Evolutionary conservation across 176 grass and related monocot genomes (phyloP).

Genomic region (Juncus effusus): DNA sequence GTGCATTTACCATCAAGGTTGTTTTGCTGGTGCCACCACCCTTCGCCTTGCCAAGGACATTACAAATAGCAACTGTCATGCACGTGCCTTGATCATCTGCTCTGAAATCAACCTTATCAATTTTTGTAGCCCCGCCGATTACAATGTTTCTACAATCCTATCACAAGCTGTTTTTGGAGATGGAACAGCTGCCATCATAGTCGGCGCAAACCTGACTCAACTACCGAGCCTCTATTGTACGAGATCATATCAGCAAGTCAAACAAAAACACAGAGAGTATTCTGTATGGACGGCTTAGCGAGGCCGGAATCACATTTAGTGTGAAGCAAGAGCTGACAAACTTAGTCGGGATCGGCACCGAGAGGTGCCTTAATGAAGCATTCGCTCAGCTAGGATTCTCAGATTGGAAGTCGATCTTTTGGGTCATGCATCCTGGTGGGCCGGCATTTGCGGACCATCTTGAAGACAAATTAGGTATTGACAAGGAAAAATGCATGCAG

Average conservation of each 20-base stretch:
- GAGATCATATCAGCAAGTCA: slow-evolving; percentile 41
- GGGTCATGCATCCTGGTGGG: slow-evolving; percentile 41
- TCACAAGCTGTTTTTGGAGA: too few species aligned
- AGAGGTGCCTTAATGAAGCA: slow-evolving; percentile 29
- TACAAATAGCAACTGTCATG: too few species aligned
- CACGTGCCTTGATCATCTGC: too few species aligned
- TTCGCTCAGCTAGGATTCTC: slow-evolving; percentile 22
- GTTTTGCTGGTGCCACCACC: too few species aligned
- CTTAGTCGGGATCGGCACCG: slow-evolving; percentile 36
- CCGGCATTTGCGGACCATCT: slow-evolving; percentile 37
- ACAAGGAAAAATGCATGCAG: slow-evolving; percentile 34
- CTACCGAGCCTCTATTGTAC: slow-evolving; percentile 30
- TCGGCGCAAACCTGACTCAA: neutral
- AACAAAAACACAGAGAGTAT: slow-evolving; percentile 9
- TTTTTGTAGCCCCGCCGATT: too few species aligned
- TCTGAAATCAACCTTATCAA: too few species aligned
- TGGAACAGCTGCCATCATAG: too few species aligned
- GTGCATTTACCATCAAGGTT: too few species aligned
- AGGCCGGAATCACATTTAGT: slow-evolving; percentile 2
- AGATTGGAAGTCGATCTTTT: slow-evolving; percentile 62
- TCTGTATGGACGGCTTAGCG: neutral
- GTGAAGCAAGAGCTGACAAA: slow-evolving; percentile 5
- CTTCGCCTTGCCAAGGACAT: too few species aligned
- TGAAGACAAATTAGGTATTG: slow-evolving; percentile 32
- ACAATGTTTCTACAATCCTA: too few species aligned